A percentile compares a stretch with the other conserved stretches of the same genome.
Conservation (phyloP, 768 basidiomycete species). For the Lactifluus pinguis region DNA sequence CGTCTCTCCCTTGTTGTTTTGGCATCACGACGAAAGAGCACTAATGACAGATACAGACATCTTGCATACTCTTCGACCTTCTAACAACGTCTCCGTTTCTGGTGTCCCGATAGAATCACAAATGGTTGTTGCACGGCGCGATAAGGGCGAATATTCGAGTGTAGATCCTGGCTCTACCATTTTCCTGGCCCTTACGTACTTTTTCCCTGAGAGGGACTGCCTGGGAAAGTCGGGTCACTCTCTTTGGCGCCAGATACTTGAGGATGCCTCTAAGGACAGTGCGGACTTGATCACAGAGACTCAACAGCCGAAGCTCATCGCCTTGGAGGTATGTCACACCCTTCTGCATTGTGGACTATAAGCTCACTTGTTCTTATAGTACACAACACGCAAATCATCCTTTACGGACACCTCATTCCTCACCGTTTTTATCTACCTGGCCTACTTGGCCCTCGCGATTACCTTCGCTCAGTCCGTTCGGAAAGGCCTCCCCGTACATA, state of each 20-base stretch:
- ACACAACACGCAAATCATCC: slow-evolving; percentile 40
- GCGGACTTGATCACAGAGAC: slow-evolving; percentile 32
- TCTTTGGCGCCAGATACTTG: slow-evolving; percentile 52
- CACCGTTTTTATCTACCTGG: slow-evolving; percentile 62
- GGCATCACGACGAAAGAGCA: slow-evolving; percentile 51
- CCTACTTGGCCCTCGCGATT: slow-evolving; percentile 65
- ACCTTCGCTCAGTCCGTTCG: slow-evolving; percentile 73
- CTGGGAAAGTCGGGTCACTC: slow-evolving; percentile 50
- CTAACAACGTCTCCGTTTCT: slow-evolving; percentile 46
- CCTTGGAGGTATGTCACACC: slow-evolving; percentile 33
- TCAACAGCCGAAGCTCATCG: slow-evolving; percentile 36
- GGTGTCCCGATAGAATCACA: slow-evolving; percentile 58
- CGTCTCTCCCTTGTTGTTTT: slow-evolving; percentile 67
- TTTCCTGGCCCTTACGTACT: slow-evolving; percentile 73
- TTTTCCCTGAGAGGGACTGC: slow-evolving; percentile 72
- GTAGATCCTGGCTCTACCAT: slow-evolving; percentile 51
- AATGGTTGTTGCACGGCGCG: slow-evolving; percentile 72
- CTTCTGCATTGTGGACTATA: background rate
- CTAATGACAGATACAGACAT: slow-evolving; percentile 49
- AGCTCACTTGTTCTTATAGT: slow-evolving; percentile 30
- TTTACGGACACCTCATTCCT: slow-evolving; percentile 47
- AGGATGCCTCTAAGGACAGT: slow-evolving; percentile 31
- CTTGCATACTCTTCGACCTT: slow-evolving; percentile 45
- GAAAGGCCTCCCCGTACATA: slow-evolving; percentile 79
- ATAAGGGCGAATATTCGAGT: slow-evolving; percentile 40